Evolutionary conservation across 228 moss, liverwort and hornwort genomes (phyloP), one percentile per base, ranked within the genome.

Genomic region (Sphagnum fallax): DNA sequence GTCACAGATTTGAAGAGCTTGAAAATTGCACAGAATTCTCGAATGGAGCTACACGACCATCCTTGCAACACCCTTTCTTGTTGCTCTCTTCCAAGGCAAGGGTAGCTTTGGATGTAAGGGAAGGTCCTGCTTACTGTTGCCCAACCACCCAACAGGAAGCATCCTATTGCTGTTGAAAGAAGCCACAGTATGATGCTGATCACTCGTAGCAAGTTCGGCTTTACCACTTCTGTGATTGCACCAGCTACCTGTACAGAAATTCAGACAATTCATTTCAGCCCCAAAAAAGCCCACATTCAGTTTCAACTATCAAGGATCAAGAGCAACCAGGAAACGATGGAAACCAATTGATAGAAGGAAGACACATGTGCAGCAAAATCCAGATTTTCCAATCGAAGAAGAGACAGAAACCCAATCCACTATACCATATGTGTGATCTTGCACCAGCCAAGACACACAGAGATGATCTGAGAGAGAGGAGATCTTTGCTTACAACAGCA

Each of bases 61-160:
- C 80, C 78, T 6, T 70, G 83, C 85, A 97, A 14, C 48, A 88
- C 78, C 52, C 67, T 77, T 67, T 97, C 91, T 16, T 74, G 88
- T 67, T 69, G 77, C n/a, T 53, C 7, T 4, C 59, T 70, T 6
- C 83, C 15, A 16, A 97, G 62, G 16, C 66, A 63, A 10, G 77
- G 60, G 32, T 91, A 97, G 7, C 68, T 73, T 47, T 73, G 70
- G 13, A 90, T 49, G 75, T 78, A 89, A 5, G 93, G 93, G 16
- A 77, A 88, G 47, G 49, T 32, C 60, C 75, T 83, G 76, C 70
- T 79, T 6, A 88, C 74, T 63, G 86, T 67, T 5, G 69, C 73
- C 51, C 71, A 52, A 49, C 82, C 78, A 47, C 83, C 86, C 13
- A 97, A 64, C 2, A 91, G 16, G 50, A 88, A 74, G 3, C 91